Conservation (phyloP, 306 rosid genomes). For the Rosa persica region DNA sequence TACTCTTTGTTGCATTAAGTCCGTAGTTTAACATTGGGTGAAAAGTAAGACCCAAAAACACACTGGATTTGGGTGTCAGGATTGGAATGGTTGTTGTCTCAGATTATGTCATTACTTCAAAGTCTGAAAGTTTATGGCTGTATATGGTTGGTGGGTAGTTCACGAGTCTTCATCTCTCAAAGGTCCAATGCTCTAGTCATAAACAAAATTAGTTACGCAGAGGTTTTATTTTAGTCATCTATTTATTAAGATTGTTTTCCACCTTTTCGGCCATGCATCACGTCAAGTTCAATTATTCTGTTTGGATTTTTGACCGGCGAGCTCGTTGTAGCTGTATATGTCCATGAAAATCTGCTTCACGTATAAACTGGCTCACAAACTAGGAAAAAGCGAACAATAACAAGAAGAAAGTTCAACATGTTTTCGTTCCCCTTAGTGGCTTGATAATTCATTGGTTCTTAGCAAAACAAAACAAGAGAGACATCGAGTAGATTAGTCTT, state of each 20-base stretch:
- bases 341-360: neutral
- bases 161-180: conserved; percentile 27
- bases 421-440: neutral
- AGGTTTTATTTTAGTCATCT: neutral
- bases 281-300: conserved; percentile 24
- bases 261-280: conserved; percentile 32
- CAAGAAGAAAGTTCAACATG: neutral
- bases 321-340: neutral
- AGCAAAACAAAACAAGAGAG: neutral
- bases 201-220: neutral
- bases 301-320: neutral
- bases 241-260: neutral
- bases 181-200: neutral
- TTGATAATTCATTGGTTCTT: neutral
- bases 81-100: neutral
- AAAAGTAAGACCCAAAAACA: neutral
- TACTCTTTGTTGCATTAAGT: neutral
- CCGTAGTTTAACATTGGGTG: neutral
- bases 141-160: conserved; percentile 38
- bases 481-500: neutral
- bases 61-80: neutral
- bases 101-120: neutral
- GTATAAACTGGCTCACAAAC: neutral
- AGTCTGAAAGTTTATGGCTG: conserved; percentile 3
- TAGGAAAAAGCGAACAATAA: neutral